Percentiles rank a stretch among this genome's conserved stretches.
Conservation (phyloP, 2,329 filamentous ascomycete genomes). For the Dactylonectria estremocensis region DNA sequence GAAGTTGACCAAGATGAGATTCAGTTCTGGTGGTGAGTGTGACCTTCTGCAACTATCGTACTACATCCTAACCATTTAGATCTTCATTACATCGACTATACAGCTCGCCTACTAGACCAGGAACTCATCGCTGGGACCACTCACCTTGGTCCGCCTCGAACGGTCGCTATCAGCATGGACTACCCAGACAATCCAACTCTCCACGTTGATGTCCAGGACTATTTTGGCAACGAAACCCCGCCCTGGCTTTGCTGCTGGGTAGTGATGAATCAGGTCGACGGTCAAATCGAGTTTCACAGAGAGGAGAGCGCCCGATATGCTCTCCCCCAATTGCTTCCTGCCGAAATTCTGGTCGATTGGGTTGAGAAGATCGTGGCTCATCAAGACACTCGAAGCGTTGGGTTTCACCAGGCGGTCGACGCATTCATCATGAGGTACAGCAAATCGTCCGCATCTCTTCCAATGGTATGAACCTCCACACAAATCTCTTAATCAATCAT, state of each 20-base stretch:
- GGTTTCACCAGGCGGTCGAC: constrained; percentile 49
- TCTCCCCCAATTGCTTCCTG: constrained; percentile 42
- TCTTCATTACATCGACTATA: constrained; percentile 50
- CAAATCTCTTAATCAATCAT: not conserved
- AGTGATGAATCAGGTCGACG: constrained; percentile 47
- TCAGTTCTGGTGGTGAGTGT: constrained; percentile 46
- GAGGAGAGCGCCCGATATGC: constrained; percentile 49
- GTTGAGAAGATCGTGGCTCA: constrained; percentile 44
- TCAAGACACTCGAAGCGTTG: constrained; percentile 45
- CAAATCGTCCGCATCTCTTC: constrained; percentile 38
- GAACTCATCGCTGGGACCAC: constrained; percentile 49
- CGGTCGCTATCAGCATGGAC: constrained; percentile 46
- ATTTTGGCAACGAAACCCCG: constrained; percentile 39
- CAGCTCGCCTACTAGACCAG: constrained; percentile 45
- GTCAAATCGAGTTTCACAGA: constrained; percentile 45
- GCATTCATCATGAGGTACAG: constrained; percentile 47
- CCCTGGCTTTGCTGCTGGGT: constrained; percentile 51
- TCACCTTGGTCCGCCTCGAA: constrained; percentile 47
- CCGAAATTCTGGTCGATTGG: constrained; percentile 43
- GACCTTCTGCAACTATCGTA: constrained; percentile 3
- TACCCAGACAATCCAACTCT: constrained; percentile 46
- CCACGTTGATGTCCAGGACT: constrained; percentile 46
- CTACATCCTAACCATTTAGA: constrained; percentile 35
- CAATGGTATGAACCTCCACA: constrained; percentile 40
- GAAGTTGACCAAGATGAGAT: constrained; percentile 48